Percentiles rank a stretch among this genome's conserved stretches.
These are phyloP conservation scores for Caryopteris hybrid DNA, from an alignment of 305 asterid genomes.

Conservation along the genomic window DNA sequence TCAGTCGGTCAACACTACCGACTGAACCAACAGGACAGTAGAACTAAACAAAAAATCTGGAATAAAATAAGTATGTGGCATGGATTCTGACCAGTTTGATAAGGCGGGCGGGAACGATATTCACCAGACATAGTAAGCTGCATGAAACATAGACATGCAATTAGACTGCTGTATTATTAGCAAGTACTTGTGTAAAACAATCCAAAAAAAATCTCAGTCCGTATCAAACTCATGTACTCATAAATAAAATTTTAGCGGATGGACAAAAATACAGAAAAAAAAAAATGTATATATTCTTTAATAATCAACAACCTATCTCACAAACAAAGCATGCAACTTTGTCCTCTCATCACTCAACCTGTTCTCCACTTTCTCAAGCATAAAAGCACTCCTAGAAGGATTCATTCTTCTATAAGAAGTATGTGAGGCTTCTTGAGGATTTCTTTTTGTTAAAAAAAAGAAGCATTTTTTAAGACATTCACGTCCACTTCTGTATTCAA, in stretches of 20 bases:
- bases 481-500: neutral
- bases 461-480: neutral
- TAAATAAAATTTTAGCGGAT: neutral
- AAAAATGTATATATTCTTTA: neutral
- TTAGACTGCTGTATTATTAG: no score
- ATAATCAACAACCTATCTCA: neutral
- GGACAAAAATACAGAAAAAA: neutral
- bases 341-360: neutral
- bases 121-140: slow-evolving; percentile 85
- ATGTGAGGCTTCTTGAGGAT: neutral
- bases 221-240: neutral
- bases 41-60: slow-evolving; percentile 15
- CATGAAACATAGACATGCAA: slow-evolving; percentile 26
- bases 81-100: slow-evolving; percentile 72
- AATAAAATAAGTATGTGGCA: slow-evolving; percentile 8
- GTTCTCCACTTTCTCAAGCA: neutral
- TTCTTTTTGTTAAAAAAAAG: neutral
- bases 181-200: slow-evolving; percentile 10
- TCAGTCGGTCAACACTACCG: no score
- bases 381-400: neutral
- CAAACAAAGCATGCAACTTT: neutral
- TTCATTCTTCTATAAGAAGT: neutral
- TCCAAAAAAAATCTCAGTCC: slow-evolving; percentile 1
- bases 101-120: slow-evolving; percentile 70
- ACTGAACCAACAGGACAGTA: neutral